Evolutionary conservation across 768 basidiomycete genomes (phyloP).

Genomic region (Cytidiella melzeri): DNA sequence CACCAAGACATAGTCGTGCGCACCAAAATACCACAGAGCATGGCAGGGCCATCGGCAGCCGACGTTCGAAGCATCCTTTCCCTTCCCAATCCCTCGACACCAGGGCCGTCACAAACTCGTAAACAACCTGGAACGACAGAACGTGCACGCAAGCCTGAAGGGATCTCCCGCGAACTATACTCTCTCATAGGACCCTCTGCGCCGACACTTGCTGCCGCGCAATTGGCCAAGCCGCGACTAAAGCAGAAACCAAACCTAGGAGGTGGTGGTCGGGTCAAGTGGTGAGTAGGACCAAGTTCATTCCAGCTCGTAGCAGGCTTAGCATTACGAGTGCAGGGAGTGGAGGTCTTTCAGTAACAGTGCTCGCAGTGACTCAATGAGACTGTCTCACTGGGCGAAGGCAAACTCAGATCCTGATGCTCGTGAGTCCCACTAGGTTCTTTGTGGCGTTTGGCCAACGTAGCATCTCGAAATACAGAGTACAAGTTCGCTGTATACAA

Average conservation of each 20-base stretch:
- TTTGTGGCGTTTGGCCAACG: constrained; percentile 1
- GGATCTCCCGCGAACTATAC: constrained; percentile 90
- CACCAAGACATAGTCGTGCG: too few relatives aligned
- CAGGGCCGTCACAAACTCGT: constrained; percentile 42
- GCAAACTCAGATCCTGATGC: constrained; percentile 43
- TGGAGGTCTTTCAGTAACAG: constrained; percentile 67
- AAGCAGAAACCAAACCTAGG: constrained; percentile 83
- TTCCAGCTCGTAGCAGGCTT: not conserved
- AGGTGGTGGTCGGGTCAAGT: constrained; percentile 57
- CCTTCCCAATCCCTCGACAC: constrained; percentile 36
- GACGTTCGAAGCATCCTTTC: constrained; percentile 85
- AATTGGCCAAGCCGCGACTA: constrained; percentile 73
- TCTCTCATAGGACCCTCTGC: constrained; percentile 92
- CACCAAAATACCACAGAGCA: constrained; percentile 24
- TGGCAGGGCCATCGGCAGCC: constrained; percentile 62
- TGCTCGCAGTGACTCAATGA: constrained; percentile 61
- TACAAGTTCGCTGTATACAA: constrained; percentile 86
- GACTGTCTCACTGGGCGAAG: constrained; percentile 82
- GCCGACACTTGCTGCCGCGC: constrained; percentile 68
- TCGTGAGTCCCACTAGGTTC: constrained; percentile 35
- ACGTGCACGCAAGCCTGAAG: constrained; percentile 67
- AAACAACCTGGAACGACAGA: constrained; percentile 32
- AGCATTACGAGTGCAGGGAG: constrained; percentile 46
- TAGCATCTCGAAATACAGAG: constrained; percentile 36
- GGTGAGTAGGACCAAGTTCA: constrained; percentile 36